Base-by-base conservation (phyloP, 352 stramenopile species). In the Globisporangium barbulae region DNA sequence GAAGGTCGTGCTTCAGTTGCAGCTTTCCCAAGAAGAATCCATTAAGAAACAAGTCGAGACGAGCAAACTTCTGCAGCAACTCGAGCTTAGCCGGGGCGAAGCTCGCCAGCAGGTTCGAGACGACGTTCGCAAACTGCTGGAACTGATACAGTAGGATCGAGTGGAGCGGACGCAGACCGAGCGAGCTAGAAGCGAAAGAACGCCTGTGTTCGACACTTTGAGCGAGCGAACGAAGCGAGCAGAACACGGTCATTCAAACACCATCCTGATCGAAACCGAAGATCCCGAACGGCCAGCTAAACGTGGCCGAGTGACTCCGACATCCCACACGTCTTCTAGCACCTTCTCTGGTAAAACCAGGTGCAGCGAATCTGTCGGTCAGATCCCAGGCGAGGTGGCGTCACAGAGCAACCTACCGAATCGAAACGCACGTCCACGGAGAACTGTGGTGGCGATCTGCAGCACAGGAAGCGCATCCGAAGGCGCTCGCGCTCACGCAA, bases 131-230 rank as follows among this genome's bases (percentile, higher is more conserved):
- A 13, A 49, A 3, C 0, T 28, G n/a, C 1, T 39, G 1, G 28
- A 53, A 39, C 39, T 41, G 17, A 33, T 64, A 13, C 33, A 33
- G 22, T 33, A 44, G 13, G 59, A 64, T n/a, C n/a, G 22, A n/a
- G 33, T n/a, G 8, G 35, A 64, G 44, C 12, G 19, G 19, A 2
- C 10, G 44, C 39, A 45, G 17, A 21, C 39, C 6, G 39, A 45
- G 39, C 13, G 17, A 19, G 17, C 39, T 4, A 45, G 13, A 45
- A n/a, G 13, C 8, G 13, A 13, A 8, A 45, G 17, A 45, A 15
- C 3, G 39, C 19, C 39, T n/a, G 5, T 42, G 37, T 3, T 42
- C 13, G 39, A 5, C 5, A 21, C 39, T 41, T 41, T 41, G 35
- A 41, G 35, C 35, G 35, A 41, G 0, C 35, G 15, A 41, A 45